Percentiles rank a stretch among this genome's conserved stretches.
phyloP scores from a whole-genome alignment of 2,329 filamentous ascomycete species.

The Fusarium sororula region DNA sequence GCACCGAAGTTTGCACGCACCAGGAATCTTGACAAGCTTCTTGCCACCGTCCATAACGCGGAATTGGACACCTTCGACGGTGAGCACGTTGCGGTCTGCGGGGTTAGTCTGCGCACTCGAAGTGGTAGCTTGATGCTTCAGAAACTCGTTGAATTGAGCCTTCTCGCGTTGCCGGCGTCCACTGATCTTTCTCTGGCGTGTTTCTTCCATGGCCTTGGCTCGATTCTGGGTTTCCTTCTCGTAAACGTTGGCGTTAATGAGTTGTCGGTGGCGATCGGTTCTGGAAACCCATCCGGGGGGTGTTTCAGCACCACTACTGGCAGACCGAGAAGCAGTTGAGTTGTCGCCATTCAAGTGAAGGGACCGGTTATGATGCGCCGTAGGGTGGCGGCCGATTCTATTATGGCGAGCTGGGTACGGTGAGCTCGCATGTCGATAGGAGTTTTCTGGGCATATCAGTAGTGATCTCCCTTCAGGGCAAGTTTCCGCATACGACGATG shows the following conservation, averaged over 20 bases:
- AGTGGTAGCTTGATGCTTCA: slow-evolving; percentile 43
- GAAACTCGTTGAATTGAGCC: slow-evolving; percentile 57
- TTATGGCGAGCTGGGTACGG: slow-evolving; percentile 49
- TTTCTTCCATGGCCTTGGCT: slow-evolving; percentile 76
- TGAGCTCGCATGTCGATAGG: slow-evolving; percentile 45
- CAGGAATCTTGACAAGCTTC: slow-evolving; percentile 79
- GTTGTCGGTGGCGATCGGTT: slow-evolving; percentile 79
- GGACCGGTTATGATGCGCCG: slow-evolving; percentile 59
- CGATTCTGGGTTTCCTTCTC: slow-evolving; percentile 77
- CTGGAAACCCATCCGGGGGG: slow-evolving; percentile 70
- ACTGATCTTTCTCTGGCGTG: slow-evolving; percentile 65
- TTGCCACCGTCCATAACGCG: slow-evolving; percentile 79
- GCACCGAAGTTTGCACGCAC: slow-evolving; percentile 54
- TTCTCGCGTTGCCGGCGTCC: slow-evolving; percentile 67
- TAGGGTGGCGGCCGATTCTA: slow-evolving; percentile 48
- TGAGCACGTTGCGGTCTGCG: slow-evolving; percentile 66
- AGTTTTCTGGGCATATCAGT: slow-evolving; percentile 43
- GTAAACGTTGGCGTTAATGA: slow-evolving; percentile 83
- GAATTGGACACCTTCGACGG: slow-evolving; percentile 78
- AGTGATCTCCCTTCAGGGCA: neutral
- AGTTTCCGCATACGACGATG: slow-evolving; percentile 49
- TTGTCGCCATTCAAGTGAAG: slow-evolving; percentile 68
- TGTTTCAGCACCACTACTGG: slow-evolving; percentile 47
- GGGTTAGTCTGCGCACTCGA: slow-evolving; percentile 35
- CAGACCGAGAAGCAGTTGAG: slow-evolving; percentile 50